These are phyloP conservation scores for Yamadazyma pseudoaaseri DNA, from an alignment of 1,139 yeast genomes.

Conservation along the genomic window DNA sequence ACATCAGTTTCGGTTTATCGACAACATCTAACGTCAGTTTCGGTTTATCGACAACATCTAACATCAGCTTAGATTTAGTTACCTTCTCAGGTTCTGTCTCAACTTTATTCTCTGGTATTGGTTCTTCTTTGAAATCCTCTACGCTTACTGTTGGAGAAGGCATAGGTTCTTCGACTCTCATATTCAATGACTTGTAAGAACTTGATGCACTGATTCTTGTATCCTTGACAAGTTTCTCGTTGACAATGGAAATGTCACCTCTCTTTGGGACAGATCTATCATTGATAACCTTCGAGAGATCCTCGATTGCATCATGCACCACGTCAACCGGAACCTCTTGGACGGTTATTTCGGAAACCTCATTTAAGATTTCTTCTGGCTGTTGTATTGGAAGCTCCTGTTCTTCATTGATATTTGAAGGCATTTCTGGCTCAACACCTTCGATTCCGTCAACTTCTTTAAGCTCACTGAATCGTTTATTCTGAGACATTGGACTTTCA, in stretches of 20 bases:
- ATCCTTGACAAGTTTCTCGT: slow-evolving; percentile 18
- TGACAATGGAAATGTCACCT: slow-evolving; percentile 29
- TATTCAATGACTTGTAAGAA: slow-evolving; percentile 19
- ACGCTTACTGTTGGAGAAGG: slow-evolving; percentile 11
- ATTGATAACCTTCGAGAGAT: slow-evolving; percentile 2
- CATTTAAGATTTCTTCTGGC: no score
- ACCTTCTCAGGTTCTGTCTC: not conserved
- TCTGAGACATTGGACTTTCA: slow-evolving; percentile 12
- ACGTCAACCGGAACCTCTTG: no score
- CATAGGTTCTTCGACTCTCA: slow-evolving; percentile 4
- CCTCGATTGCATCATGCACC: no score
- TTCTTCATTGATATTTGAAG: no score
- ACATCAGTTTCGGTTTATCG: slow-evolving; percentile 13
- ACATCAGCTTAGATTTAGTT: slow-evolving; percentile 11
- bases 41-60: slow-evolving; percentile 9
- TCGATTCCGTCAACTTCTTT: no score
- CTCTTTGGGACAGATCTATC: slow-evolving; percentile 37
- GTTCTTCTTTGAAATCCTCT: slow-evolving; percentile 1
- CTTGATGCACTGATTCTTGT: slow-evolving; percentile 16
- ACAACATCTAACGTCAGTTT: slow-evolving; percentile 11
- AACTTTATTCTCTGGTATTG: not conserved
- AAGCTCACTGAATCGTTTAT: no score
- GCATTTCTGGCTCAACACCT: no score
- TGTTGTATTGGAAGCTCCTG: no score
- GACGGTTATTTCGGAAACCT: no score